Base-by-base conservation (phyloP, 2,329 filamentous ascomycete species). In the Drechslera avenae region DNA sequence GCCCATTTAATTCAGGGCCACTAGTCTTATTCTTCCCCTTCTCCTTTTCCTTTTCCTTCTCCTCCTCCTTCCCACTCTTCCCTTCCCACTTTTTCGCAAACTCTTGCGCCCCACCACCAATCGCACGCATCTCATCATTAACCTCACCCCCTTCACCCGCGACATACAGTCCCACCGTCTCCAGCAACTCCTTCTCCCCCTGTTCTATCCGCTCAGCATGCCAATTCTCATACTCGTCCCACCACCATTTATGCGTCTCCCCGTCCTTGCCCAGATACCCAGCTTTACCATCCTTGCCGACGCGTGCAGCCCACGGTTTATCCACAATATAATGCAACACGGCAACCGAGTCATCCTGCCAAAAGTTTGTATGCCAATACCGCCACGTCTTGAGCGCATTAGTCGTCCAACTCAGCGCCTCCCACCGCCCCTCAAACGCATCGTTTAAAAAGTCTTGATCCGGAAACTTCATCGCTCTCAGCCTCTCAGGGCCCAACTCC, bases 241-340 rank as follows among this genome's bases (percentile, higher is more conserved):
- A 83, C 80, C 80, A 83, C 79, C 79, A 81, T 19, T 51, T 58
- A 67, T 83, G 79, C 36, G 79, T 81, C 36, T 72, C 75, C 1
- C 80, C 78, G 59, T 84, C 81, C 34, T 76, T 68, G 1, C 79
- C 80, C 19, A 76, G 68, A 58, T 81, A 80, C 2, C 79, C 79
- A 0, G 77, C 80, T 3, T 48, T 54, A 2, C 77, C 77, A 50
- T 79, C 74, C 16, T 63, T 59, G 14, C 65, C 65, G 3, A 79
- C 68, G 14, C 75, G 69, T 42, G 69, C 72, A 31, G 76, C 73
- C 81, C 81, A 83, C 12, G 81, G 81, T 67, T 83, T 83, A 56
- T 83, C 80, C 5, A 82, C 79, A 47, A 83, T 81, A 46, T 82
- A 83, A 57, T 83, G 81, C 41, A 82, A 50, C 6, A 76, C 76